A percentile compares a stretch with the other conserved stretches of the same genome.
Evolutionary conservation across 2,329 filamentous ascomycete species (phyloP).

Genomic region (Ophiosphaerella herpotricha): DNA sequence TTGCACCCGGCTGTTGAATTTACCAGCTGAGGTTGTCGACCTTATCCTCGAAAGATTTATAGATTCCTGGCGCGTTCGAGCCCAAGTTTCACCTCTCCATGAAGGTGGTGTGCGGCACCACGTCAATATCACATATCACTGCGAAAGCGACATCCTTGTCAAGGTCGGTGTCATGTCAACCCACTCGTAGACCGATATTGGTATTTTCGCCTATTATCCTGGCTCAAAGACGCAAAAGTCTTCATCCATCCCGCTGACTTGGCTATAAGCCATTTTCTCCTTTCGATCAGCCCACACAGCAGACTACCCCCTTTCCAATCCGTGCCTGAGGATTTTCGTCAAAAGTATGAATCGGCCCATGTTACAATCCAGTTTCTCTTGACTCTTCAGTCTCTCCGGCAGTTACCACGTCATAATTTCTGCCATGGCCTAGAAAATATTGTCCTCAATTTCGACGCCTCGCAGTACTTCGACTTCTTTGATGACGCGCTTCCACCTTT

Average conservation of each 20-base stretch:
- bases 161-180: not conserved
- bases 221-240: slow-evolving; percentile 6
- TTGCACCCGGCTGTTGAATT: too few species aligned
- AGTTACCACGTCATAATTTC: not conserved
- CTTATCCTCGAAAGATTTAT: too few species aligned
- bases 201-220: slow-evolving; percentile 5
- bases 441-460: slow-evolving; percentile 8
- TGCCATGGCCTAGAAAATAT: slow-evolving; percentile 19
- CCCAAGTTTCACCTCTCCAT: too few species aligned
- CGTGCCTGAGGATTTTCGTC: not conserved
- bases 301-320: not conserved
- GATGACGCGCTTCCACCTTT: slow-evolving; percentile 16
- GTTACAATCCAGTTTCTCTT: not conserved
- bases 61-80: too few species aligned
- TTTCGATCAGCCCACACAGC: not conserved
- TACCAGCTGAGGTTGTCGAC: too few species aligned
- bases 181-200: slow-evolving; percentile 2
- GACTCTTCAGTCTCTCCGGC: not conserved
- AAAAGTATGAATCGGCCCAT: not conserved
- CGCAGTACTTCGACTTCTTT: slow-evolving; percentile 19
- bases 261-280: slow-evolving; percentile 4
- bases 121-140: not conserved
- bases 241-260: slow-evolving; percentile 11
- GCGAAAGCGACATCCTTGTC: not conserved
- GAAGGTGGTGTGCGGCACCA: too few species aligned